Evolutionary conservation across 306 rosid genomes (phyloP).

Genomic region (Crataegus laevigata): DNA sequence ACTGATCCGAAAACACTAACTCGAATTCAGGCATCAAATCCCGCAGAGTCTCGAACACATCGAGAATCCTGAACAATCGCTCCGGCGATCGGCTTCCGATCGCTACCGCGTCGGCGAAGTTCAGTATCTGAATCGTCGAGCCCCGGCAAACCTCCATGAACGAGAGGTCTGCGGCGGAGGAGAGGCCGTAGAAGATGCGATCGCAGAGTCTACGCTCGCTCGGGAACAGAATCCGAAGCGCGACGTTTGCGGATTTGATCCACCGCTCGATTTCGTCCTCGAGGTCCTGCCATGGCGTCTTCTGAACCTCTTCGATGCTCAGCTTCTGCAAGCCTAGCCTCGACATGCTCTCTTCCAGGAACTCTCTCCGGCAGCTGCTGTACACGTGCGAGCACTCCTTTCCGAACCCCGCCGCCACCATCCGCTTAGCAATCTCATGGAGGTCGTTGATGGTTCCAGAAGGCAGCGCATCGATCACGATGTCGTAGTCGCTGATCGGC

Average conservation of each 20-base stretch:
- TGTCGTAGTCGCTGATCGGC: conserved; percentile 64
- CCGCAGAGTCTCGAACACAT: conserved; percentile 71
- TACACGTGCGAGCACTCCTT: conserved; percentile 88
- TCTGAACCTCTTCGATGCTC: conserved; percentile 81
- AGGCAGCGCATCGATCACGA: conserved; percentile 81
- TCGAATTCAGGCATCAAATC: conserved; percentile 77
- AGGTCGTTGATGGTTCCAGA: conserved; percentile 71
- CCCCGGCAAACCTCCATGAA: conserved; percentile 95
- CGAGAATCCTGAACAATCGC: conserved; percentile 65
- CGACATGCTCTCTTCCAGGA: conserved; percentile 77
- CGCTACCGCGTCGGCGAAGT: conserved; percentile 76
- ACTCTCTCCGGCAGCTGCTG: conserved; percentile 78
- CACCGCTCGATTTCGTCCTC: conserved; percentile 88
- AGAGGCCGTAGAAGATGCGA: conserved; percentile 70
- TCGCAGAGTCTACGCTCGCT: conserved; percentile 77
- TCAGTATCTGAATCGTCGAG: conserved; percentile 66
- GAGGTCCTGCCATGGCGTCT: conserved; percentile 73
- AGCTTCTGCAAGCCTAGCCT: conserved; percentile 83
- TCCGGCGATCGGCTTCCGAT: conserved; percentile 85
- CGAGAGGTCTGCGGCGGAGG: conserved; percentile 67
- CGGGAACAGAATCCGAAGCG: conserved; percentile 71
- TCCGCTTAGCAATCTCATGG: conserved; percentile 85
- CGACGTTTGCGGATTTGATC: conserved; percentile 66
- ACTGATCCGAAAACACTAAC: conserved; percentile 60
- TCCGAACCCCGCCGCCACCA: conserved; percentile 84